Conservation (phyloP, 306 rosid genomes). For the Arachis hypogaea region DNA sequence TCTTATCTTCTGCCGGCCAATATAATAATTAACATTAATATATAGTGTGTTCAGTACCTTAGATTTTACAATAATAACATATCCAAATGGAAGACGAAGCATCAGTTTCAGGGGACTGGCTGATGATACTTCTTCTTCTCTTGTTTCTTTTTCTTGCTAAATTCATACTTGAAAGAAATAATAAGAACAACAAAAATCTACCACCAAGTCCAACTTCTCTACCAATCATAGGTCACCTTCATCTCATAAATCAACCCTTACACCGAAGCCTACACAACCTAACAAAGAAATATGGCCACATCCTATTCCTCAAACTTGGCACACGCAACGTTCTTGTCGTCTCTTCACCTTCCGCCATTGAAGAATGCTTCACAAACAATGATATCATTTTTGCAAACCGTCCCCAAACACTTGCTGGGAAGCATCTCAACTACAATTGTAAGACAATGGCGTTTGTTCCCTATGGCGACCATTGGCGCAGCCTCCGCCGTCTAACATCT, state of each 20-base stretch:
- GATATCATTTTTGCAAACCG: slow-evolving; percentile 56
- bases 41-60: no score
- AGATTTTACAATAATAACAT: background rate
- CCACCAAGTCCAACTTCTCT: slow-evolving; percentile 52
- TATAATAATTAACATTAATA: no score
- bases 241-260: slow-evolving; percentile 41
- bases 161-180: background rate
- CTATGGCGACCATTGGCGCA: slow-evolving; percentile 52
- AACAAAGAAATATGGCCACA: slow-evolving; percentile 40
- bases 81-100: background rate
- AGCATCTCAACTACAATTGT: slow-evolving; percentile 38
- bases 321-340: slow-evolving; percentile 37
- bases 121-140: background rate
- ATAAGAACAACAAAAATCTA: background rate
- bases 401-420: slow-evolving; percentile 40
- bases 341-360: slow-evolving; percentile 43
- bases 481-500: slow-evolving; percentile 36
- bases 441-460: slow-evolving; percentile 20
- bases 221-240: slow-evolving; percentile 56
- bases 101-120: background rate
- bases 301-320: slow-evolving; percentile 40
- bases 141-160: background rate
- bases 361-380: slow-evolving; percentile 32
- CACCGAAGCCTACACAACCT: slow-evolving; percentile 35
- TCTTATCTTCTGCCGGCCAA: no score